Conservation (phyloP, 768 basidiomycete genomes). For the Zangia roseola region DNA sequence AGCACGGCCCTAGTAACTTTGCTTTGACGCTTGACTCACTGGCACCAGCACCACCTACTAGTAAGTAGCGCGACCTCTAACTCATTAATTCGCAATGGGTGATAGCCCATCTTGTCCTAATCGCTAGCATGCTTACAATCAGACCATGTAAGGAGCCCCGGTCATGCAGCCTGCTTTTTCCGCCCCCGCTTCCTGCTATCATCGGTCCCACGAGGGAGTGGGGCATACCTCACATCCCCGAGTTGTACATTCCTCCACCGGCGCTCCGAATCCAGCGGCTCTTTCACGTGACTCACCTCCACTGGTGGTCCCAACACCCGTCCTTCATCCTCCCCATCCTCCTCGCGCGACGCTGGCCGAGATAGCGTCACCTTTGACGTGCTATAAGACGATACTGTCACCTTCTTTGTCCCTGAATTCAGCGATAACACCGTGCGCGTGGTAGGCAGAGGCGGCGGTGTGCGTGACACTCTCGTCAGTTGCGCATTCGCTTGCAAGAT, state of each 20-base stretch:
- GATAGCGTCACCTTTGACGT: conserved; percentile 33
- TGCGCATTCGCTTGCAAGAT: conserved; percentile 10
- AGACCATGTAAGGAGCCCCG: too few relatives aligned
- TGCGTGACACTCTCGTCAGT: conserved; percentile 8
- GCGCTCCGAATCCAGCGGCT: conserved; percentile 24
- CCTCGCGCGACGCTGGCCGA: conserved; percentile 35
- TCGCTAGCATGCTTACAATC: too few relatives aligned
- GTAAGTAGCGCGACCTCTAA: too few relatives aligned
- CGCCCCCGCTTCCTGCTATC: not conserved
- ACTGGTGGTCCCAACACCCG: conserved; percentile 41
- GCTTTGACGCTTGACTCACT: too few relatives aligned
- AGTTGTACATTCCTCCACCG: conserved; percentile 47
- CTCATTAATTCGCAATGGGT: too few relatives aligned
- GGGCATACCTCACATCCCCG: conserved; percentile 37
- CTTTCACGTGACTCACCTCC: conserved; percentile 38
- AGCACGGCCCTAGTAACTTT: too few relatives aligned
- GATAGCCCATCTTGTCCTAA: too few relatives aligned
- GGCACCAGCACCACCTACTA: too few relatives aligned
- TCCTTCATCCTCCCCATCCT: conserved; percentile 35
- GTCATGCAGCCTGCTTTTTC: too few relatives aligned
- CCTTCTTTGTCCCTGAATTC: conserved; percentile 48
- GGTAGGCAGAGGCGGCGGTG: conserved; percentile 32
- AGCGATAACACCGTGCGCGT: conserved; percentile 63
- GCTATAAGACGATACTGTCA: conserved; percentile 53
- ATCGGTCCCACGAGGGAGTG: conserved; percentile 17